Evolutionary conservation across 352 stramenopile genomes (phyloP), one percentile per base, ranked within the genome.

Genomic region (Phytophthora hybrid): DNA sequence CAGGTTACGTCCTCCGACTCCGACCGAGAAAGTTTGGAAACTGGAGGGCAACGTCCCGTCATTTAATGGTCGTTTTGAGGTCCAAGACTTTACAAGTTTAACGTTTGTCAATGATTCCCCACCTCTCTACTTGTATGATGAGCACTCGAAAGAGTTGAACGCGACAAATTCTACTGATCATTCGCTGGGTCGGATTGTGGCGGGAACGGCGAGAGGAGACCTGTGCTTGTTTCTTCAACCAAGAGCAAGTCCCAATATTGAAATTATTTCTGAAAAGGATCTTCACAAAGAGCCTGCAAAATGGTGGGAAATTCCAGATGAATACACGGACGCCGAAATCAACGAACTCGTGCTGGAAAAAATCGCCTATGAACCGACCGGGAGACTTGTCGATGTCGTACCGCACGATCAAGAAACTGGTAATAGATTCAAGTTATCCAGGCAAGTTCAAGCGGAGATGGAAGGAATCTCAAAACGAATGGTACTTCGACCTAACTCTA

Each of bases 271-370:
- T 4, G 63, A 79, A 32, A 72, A 67, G 23, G 72, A 81, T 26
- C 59, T 73, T 14, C 61, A 44, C 11, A 84, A 79, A 58, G 85
- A 90, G 21, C 84, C 84, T 11, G 80, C 78, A 3, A 92, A 92
- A 52, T 93, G 87, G 87, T 93, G 84, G 84, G 84, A 93, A 54
- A 87, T 93, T 41, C 84, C 87, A 1, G 84, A 90, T 21, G 82
- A 87, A 59, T 89, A 87, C 31, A 82, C 83, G 1, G 84, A 90
- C 62, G 82, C 75, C 4, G 82, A 92, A 51, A 87, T 92, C 55
- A 88, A 88, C 23, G 83, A 84, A 46, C 79, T 90, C 16, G 75
- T 90, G 18, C 61, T 92, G 2, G 82, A 93, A 57, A 86, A 86
- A 54, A 79, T 92, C 13, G 46, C 71, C 14, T 93, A 85, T 44